Evolutionary conservation across 345 rosid species (phyloP), one percentile per base, ranked within the genome.

Genomic region (Brassica incana): DNA sequence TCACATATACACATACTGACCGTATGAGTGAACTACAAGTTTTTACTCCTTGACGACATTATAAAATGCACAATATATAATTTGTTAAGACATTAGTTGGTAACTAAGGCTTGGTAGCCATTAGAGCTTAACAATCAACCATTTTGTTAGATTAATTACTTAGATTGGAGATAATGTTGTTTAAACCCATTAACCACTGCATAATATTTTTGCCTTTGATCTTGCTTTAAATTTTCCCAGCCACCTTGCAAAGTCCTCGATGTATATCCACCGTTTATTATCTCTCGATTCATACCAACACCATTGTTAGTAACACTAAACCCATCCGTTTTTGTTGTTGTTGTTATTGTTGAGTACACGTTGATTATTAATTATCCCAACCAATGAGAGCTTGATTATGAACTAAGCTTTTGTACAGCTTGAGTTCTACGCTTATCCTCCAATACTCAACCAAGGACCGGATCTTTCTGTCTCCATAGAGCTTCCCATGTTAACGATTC

Each of bases 401-500:
- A 48, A 81, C 64, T 40, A 81, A 66, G 32, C 67, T 78, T 80
- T 73, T 92, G 67, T 75, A 89, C 36, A 80, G 35, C 36, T 65
- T 83, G 1, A 95, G 90, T 35, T 95, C 91, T 6, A 92, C 88
- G 2, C 73, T 78, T 0, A 90, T 5, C 72, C 81, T 89, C 23
- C 73, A 80, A 66, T 84, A 91, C 79, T 92, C 94, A 77, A 0
- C 98, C 98, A 18, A 81, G 84, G 5, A 92, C 83, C 0, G 93
- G 97, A 74, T 93, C 92, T 18, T 84, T 85, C 40, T 85, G 87
- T 82, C 99, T 79, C 45, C 90, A 88, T 12, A 62, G 35, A 3
- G 99, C 97, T 79, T 93, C 96, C 99, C 98, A 93, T 8, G 91
- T 79, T 2, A 93, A 66, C 0, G 99, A 91, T 38, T 95, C 93